phyloP scores from a whole-genome alignment of 1,139 yeast genomes.

The Pichia kudriavzevii region DNA sequence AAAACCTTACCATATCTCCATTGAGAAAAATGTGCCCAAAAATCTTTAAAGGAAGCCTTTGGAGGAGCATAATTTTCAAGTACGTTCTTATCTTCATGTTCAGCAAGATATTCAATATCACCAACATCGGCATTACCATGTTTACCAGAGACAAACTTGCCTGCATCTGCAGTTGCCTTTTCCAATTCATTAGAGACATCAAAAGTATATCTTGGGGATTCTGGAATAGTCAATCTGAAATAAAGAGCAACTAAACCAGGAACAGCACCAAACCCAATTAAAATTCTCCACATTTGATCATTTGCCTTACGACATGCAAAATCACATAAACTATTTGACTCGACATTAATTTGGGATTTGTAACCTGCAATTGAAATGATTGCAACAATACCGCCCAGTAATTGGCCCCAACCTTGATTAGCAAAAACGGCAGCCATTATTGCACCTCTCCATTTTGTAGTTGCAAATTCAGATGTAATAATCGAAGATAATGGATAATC shows the following conservation, averaged over 20 bases:
- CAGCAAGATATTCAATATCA: conserved; percentile 27
- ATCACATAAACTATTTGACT: conserved; percentile 49
- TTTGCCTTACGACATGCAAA: conserved; percentile 58
- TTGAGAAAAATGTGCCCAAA: conserved; percentile 65
- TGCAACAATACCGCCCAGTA: conserved; percentile 78
- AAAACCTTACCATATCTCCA: conserved; percentile 85
- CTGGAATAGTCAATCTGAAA: conserved; percentile 88
- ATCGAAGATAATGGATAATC: conserved; percentile 96
- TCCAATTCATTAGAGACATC: conserved; percentile 60
- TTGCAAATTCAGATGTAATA: conserved; percentile 80
- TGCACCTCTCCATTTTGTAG: conserved; percentile 95
- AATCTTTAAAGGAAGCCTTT: conserved; percentile 54
- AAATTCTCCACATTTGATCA: conserved; percentile 91
- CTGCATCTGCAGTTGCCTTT: conserved; percentile 56
- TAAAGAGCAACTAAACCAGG: conserved; percentile 79
- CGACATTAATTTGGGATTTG: conserved; percentile 50
- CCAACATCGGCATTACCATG: conserved; percentile 37
- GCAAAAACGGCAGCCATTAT: conserved; percentile 92
- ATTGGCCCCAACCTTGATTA: conserved; percentile 89
- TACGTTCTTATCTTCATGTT: conserved; percentile 29
- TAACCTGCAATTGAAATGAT: conserved; percentile 65
- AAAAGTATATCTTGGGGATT: conserved; percentile 82
- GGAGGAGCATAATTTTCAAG: conserved; percentile 41
- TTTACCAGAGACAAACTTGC: conserved; percentile 40
- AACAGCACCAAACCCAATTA: conserved; percentile 81